Conservation (phyloP, 306 rosid species). For the Quercus glauca region DNA sequence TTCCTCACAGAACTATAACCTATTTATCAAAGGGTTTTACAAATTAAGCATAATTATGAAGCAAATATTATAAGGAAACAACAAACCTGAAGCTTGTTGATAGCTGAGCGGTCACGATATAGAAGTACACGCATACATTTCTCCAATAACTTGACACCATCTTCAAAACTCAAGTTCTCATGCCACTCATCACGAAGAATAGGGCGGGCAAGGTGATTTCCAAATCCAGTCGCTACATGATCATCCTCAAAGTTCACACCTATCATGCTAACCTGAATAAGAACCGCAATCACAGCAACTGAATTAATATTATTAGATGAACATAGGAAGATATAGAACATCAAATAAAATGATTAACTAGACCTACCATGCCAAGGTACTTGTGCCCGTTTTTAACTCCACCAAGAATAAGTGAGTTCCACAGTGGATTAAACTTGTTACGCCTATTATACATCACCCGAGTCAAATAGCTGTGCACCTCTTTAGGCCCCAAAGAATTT, state of each 20-base stretch:
- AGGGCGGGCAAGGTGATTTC: constrained; percentile 97
- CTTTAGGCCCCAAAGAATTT: constrained; percentile 11
- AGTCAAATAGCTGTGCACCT: constrained; percentile 60
- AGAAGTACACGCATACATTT: constrained; percentile 97
- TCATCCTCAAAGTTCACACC: constrained; percentile 79
- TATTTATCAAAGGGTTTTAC: neutral
- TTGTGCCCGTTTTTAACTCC: constrained; percentile 55
- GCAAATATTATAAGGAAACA: neutral
- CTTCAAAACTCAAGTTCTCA: constrained; percentile 82
- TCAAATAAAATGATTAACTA: neutral
- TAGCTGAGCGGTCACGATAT: constrained; percentile 91
- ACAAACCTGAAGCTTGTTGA: constrained; percentile 79
- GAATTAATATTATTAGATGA: constrained; percentile 6
- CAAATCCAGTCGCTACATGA: constrained; percentile 34
- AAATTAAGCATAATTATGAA: neutral
- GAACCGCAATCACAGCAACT: neutral
- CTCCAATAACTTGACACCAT: constrained; percentile 84
- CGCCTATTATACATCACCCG: constrained; percentile 65
- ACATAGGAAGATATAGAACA: constrained; percentile 5
- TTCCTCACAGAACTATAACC: no score
- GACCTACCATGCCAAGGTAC: constrained; percentile 72
- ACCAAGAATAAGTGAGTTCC: constrained; percentile 66
- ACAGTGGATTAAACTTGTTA: constrained; percentile 58
- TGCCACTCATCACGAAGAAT: constrained; percentile 98
- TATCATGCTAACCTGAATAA: constrained; percentile 83